These are phyloP conservation scores for Cyanodermella asteris DNA, from an alignment of 2,329 filamentous ascomycete genomes.

Conservation along the genomic window DNA sequence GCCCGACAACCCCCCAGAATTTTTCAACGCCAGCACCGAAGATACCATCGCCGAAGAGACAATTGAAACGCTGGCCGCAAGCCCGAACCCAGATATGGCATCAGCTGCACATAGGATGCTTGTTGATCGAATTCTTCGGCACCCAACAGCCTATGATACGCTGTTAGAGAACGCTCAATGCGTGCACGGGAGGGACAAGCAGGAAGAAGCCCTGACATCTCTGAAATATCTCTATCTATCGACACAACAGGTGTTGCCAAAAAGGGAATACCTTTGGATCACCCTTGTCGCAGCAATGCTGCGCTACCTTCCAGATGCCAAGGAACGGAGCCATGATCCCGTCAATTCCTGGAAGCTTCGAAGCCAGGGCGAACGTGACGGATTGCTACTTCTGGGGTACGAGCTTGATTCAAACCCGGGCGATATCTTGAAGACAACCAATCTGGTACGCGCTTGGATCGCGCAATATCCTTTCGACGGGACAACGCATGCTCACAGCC, in stretches of 20 bases:
- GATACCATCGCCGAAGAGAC: constrained; percentile 46
- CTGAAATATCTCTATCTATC: constrained; percentile 10
- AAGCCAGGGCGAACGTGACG: constrained; percentile 18
- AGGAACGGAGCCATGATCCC: constrained; percentile 1
- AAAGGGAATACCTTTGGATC: too few species aligned
- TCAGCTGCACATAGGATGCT: constrained; percentile 34
- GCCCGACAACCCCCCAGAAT: constrained; percentile 42
- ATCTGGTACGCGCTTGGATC: constrained; percentile 54
- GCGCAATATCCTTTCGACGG: constrained; percentile 48
- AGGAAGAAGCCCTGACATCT: constrained; percentile 20
- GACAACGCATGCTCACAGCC: constrained; percentile 7
- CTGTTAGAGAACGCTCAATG: constrained; percentile 20
- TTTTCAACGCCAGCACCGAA: constrained; percentile 55
- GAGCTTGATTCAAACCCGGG: constrained; percentile 34
- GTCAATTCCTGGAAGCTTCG: constrained; percentile 7
- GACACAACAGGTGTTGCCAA: constrained; percentile 15
- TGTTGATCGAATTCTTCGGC: constrained; percentile 21
- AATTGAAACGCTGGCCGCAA: constrained; percentile 42
- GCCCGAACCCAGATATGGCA: constrained; percentile 51
- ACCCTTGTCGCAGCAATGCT: constrained; percentile 20
- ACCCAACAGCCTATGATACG: constrained; percentile 15
- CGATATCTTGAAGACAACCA: constrained; percentile 36
- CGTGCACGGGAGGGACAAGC: constrained; percentile 15
- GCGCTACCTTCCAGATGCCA: constrained; percentile 15
- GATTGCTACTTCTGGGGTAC: constrained; percentile 32